A percentile compares a stretch with the other conserved stretches of the same genome.
phyloP scores from a whole-genome alignment of 228 moss, liverwort and hornwort species.

The Sphagnum magellanicum region DNA sequence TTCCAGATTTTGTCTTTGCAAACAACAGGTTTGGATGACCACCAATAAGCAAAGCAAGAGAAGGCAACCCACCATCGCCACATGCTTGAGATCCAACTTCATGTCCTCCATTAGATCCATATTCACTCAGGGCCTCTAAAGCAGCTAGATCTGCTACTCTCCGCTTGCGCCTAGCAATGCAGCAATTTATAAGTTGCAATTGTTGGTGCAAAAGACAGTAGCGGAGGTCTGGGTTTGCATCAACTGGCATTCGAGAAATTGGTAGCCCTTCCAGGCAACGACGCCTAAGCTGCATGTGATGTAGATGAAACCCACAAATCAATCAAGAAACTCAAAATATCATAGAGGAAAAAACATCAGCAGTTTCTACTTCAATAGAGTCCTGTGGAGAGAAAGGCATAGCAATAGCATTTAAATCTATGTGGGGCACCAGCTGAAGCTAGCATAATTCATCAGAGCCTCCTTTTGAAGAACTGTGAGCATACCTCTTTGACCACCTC shows the following conservation, averaged over 20 bases:
- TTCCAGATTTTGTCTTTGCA: conserved; percentile 55
- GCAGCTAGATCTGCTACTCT: conserved; percentile 67
- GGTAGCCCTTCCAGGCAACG: conserved; percentile 78
- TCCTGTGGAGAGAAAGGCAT: no score
- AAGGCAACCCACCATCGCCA: background rate
- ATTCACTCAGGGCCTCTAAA: conserved; percentile 40
- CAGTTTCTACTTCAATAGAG: no score
- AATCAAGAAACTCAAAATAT: background rate
- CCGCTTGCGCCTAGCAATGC: conserved; percentile 86
- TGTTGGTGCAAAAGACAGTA: conserved; percentile 93
- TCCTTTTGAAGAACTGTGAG: background rate
- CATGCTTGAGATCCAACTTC: conserved; percentile 14
- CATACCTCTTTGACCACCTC: conserved; percentile 78
- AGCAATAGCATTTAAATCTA: no score
- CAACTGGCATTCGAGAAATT: conserved; percentile 85
- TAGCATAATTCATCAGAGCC: no score
- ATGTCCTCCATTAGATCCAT: conserved; percentile 21
- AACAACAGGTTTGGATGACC: conserved; percentile 37
- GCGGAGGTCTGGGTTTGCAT: conserved; percentile 75
- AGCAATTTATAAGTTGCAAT: conserved; percentile 87
- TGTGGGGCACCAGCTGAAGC: no score
- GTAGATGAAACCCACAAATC: background rate
- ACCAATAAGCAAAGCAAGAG: background rate
- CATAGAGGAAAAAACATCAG: background rate
- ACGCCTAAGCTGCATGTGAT: conserved; percentile 59